Base-by-base conservation (phyloP, 1,139 yeast species). In the Kodamaea arcana region DNA sequence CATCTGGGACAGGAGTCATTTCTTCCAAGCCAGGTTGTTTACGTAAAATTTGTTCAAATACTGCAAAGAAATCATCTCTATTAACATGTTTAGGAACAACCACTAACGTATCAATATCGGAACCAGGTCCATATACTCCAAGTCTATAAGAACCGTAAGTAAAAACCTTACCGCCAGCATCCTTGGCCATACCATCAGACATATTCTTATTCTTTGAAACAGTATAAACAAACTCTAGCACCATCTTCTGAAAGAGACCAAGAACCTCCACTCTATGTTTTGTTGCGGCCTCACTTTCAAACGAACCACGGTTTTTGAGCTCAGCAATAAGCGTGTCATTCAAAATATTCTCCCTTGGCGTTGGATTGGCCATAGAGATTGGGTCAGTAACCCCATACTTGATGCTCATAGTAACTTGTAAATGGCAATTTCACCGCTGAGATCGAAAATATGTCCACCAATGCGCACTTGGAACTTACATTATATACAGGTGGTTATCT, bases 91-190 rank as follows among this genome's bases (percentile, higher is more conserved):
- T 90, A 2, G 99, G 99, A 4, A 85, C 97, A 14, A 92, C 97
- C 9, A 94, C 85, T 30, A 92, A 64, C 0, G 98, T 86, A 65
- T 92, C 99, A 40, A 92, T 92, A 80, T 92, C 99, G 0, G 95
- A 85, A 0, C 98, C 97, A 0, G 98, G 98, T 0, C 98, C 97
- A 61, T 90, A 87, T 6, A 92, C 98, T 2, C 98, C 98, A 30
- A 92, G 64, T 42, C 96, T 70, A 52, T 90, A 92, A 0, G 97
- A 90, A 0, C 99, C 99, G 60, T 77, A 92, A 0, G 97, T 88
- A 56, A 90, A 92, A 11, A 94, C 77, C 58, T 94, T 94, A 13
- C 98, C 98, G 26, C 98, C 98, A 0, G 97, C 95, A 58, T 92
- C 98, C 42, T 66, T 75, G 0, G 98, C 96, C 96, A 92, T 88